A percentile compares a stretch with the other conserved stretches of the same genome.
Conservation (phyloP, 179 eudicot species). For the Patellifolia procumbens region DNA sequence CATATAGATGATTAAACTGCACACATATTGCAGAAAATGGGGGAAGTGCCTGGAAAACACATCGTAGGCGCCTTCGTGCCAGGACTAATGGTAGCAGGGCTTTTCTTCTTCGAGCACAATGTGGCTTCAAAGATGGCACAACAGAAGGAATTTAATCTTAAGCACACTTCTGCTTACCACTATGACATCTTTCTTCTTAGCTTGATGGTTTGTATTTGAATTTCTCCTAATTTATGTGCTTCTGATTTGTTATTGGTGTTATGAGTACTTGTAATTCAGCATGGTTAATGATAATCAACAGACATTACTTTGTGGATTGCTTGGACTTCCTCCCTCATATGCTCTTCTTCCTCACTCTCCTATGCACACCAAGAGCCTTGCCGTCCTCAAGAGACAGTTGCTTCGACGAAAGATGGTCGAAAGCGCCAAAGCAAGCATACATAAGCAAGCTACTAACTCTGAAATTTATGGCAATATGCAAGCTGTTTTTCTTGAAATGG, state of each 20-base stretch:
- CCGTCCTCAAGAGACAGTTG: too few relatives aligned
- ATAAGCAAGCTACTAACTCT: constrained; percentile 40
- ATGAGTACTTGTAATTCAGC: too few relatives aligned
- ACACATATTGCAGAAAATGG: constrained; percentile 39
- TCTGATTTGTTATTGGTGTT: too few relatives aligned
- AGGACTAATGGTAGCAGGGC: constrained; percentile 48
- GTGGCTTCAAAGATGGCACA: constrained; percentile 53
- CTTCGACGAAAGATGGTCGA: constrained; percentile 55
- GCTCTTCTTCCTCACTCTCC: too few relatives aligned
- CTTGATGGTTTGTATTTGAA: constrained; percentile 33
- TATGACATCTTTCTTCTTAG: constrained; percentile 49
- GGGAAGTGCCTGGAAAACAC: constrained; percentile 36
- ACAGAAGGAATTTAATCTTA: too few relatives aligned
- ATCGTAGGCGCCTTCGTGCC: constrained; percentile 50
- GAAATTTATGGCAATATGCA: constrained; percentile 66
- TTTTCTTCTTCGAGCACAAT: constrained; percentile 52
- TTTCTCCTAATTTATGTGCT: too few relatives aligned
- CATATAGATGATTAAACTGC: too few relatives aligned
- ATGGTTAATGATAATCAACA: too few relatives aligned
- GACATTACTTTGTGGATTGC: constrained; percentile 36
- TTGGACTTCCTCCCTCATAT: too few relatives aligned
- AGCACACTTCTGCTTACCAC: constrained; percentile 48
- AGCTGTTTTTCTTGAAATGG: constrained; percentile 59
- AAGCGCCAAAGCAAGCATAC: constrained; percentile 63
- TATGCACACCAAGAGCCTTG: too few relatives aligned